Percentiles rank a stretch among this genome's conserved stretches.
phyloP scores from a whole-genome alignment of 305 asterid species.

The Caryopteris hybrid region DNA sequence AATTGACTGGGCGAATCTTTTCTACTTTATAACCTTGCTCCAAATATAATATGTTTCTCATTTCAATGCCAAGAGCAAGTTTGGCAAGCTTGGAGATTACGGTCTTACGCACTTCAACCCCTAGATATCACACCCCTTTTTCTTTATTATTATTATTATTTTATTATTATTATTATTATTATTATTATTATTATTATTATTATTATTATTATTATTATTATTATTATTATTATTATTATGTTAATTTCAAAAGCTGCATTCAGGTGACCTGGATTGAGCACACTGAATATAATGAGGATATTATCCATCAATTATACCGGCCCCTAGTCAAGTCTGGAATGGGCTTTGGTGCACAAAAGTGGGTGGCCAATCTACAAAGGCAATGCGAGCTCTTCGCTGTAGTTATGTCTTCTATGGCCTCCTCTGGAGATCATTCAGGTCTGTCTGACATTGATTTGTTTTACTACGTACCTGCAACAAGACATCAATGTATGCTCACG shows the following conservation, averaged over 20 bases:
- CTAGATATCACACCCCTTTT: not conserved
- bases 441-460: slow-evolving; percentile 24
- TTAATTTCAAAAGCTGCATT: too few species aligned
- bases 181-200: too few species aligned
- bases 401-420: slow-evolving; percentile 41
- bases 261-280: slow-evolving; percentile 92
- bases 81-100: too few species aligned
- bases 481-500: not conserved
- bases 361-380: slow-evolving; percentile 64
- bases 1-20: too few species aligned
- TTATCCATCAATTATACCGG: slow-evolving; percentile 42
- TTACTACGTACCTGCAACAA: not conserved
- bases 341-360: slow-evolving; percentile 74
- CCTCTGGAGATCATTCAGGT: slow-evolving; percentile 48
- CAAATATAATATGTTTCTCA: not conserved
- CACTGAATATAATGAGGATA: slow-evolving; percentile 57
- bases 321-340: slow-evolving; percentile 66
- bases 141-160: not conserved
- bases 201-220: too few species aligned
- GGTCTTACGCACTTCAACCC: too few species aligned
- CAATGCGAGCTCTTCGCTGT: slow-evolving; percentile 54
- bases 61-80: not conserved
- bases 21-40: not conserved
- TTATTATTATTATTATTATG: too few species aligned
- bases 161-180: too few species aligned